Conservation (phyloP, 73 alveolate species). For the Tetrahymena borealis region DNA sequence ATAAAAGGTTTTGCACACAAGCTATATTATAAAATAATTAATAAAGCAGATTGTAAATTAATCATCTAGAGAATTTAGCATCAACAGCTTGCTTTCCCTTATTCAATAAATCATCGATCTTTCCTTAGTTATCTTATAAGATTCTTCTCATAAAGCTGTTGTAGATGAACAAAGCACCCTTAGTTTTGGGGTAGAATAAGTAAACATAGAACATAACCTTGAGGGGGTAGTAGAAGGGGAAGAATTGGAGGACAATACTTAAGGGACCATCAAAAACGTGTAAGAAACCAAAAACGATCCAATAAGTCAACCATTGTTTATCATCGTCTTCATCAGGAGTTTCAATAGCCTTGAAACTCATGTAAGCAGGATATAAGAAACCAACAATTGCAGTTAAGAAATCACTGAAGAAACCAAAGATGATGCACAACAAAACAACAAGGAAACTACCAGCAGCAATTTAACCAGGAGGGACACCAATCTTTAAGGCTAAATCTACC, state of each 20-base stretch:
- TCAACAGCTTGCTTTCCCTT: background rate
- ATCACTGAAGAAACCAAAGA: slow-evolving; percentile 36
- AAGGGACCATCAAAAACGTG: slow-evolving; percentile 59
- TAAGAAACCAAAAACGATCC: slow-evolving; percentile 84
- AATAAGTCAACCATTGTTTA: slow-evolving; percentile 90
- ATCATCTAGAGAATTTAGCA: background rate
- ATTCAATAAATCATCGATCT: slow-evolving; percentile 47
- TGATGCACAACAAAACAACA: background rate
- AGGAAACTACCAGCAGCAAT: background rate
- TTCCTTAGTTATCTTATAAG: slow-evolving; percentile 47
- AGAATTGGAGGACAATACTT: slow-evolving; percentile 54
- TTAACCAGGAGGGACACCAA: background rate
- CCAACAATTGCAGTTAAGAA: slow-evolving; percentile 65
- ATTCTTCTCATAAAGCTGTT: slow-evolving; percentile 42
- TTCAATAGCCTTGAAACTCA: slow-evolving; percentile 74
- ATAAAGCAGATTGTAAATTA: background rate
- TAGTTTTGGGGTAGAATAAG: slow-evolving; percentile 80
- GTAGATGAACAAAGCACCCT: slow-evolving; percentile 76
- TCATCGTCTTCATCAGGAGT: slow-evolving; percentile 64
- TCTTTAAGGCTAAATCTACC: background rate
- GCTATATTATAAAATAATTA: background rate
- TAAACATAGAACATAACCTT: slow-evolving; percentile 74
- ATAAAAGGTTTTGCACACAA: too few species aligned
- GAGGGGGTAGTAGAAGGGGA: slow-evolving; percentile 82
- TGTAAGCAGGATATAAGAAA: slow-evolving; percentile 73